Base-by-base conservation (phyloP, 1,284 basidiomycete genomes). In the Rhodotorula sp. region DNA sequence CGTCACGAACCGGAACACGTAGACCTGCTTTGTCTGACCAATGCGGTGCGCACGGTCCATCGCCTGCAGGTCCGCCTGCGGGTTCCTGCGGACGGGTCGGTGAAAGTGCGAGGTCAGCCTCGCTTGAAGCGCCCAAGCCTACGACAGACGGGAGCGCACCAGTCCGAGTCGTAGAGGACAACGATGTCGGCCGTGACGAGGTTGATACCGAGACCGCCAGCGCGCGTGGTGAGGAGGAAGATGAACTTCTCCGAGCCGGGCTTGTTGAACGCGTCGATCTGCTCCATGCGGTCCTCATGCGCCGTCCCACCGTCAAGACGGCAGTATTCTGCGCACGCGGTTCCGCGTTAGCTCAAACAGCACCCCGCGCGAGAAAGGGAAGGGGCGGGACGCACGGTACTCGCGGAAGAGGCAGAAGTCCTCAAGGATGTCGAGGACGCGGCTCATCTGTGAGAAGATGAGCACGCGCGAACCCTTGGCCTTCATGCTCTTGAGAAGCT, bases 41-140 rank as follows among this genome's bases (percentile, higher is more conserved):
- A 99, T 98, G 77, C 96, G 92, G 83, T 99, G 96, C 0, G 96
- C 96, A 76, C 96, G 91, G 81, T 99, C 96, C 97, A 99, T 98
- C 12, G 97, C 97, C 82, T 99, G 97, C 67, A 99, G 82, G 84
- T 99, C 97, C 8, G 96, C 96, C 83, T 99, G 96, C 1, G 97
- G 96, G 82, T 99, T 99, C 91, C 90, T 91, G 76, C 54, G 58
- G 13, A 21, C 4, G 58, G 58, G 29, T 57, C 36, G 22, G 57
- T 34, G 55, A 64, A n/a, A n/a, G n/a, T n/a, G 61, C 13, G 2
- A 61, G 77, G 34, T 57, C 36, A 9, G 12, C 10, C 12, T 9
- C 17, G 53, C 25, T 19, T 12, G 13, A 71, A 17, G 67, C 34
- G 32, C 22, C 27, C 13, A 15, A 7, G 25, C 6, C 9, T 27